These are phyloP conservation scores for Blastobotrys proliferans DNA, from an alignment of 1,139 yeast species.

Conservation along the genomic window DNA sequence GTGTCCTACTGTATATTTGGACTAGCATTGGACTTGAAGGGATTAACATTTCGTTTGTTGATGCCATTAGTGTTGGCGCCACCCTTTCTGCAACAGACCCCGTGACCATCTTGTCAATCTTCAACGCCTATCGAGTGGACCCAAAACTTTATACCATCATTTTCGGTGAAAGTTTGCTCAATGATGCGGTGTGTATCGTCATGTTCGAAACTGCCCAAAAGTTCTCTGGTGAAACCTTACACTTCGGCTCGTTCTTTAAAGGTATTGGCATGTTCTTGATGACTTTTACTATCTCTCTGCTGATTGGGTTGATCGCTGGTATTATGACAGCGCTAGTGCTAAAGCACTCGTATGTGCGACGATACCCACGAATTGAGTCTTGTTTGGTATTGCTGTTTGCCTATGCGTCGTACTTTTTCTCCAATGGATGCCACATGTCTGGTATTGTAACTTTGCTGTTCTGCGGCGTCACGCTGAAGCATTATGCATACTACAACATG, in stretches of 20 bases:
- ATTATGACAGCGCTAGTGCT: conserved; percentile 81
- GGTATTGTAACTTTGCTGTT: conserved; percentile 93
- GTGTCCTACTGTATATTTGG: conserved; percentile 82
- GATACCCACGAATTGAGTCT: conserved; percentile 95
- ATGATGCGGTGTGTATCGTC: conserved; percentile 97
- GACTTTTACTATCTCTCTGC: conserved; percentile 89
- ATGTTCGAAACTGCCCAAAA: conserved; percentile 99
- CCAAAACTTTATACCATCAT: conserved; percentile 95
- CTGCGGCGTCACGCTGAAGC: conserved; percentile 95
- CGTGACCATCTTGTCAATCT: conserved; percentile 91
- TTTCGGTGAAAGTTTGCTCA: conserved; percentile 90
- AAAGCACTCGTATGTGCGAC: conserved; percentile 87
- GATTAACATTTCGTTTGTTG: conserved; percentile 83
- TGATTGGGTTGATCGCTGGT: conserved; percentile 87
- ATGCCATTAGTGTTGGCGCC: conserved; percentile 96
- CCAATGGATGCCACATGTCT: conserved; percentile 98
- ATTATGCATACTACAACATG: conserved; percentile 97
- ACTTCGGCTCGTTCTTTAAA: conserved; percentile 74
- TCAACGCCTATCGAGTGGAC: conserved; percentile 96
- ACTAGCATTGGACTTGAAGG: conserved; percentile 89
- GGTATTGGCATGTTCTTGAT: conserved; percentile 91
- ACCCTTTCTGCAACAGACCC: conserved; percentile 98
- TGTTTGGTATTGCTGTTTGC: conserved; percentile 88
- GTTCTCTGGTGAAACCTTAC: conserved; percentile 82
- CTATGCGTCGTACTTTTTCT: conserved; percentile 93